Base-by-base conservation (phyloP, 177 flowering plant genomes). In the Vitis hybrid region DNA sequence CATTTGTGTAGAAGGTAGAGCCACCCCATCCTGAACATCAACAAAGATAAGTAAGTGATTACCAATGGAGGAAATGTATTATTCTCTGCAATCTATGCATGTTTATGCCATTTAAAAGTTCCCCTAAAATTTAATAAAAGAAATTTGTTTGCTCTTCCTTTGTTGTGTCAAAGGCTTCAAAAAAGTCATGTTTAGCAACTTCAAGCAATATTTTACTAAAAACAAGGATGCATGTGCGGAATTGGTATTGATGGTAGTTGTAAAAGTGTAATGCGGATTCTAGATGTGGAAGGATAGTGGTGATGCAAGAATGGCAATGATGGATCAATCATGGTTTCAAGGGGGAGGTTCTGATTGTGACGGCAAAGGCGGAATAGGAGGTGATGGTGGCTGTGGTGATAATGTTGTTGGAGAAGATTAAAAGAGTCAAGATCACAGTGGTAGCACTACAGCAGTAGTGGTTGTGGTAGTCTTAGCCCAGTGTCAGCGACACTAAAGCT, bases 1-100 rank as follows among this genome's bases (percentile, higher is more conserved):
- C 81, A 92, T 85, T 71, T 85, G 85, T 6, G 99, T 90, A 65
- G 80, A 72, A 65, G 99, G 98, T 62, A 96, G 75, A 78, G 92
- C 86, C 59, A 86, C 97, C 77, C 98, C 97, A 85, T 96, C 99
- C 99, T 96, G 85, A 76, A 79, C 54, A 84, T 12, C 49, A 61
- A 68, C 60, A 57, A 9, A 59, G 54, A 51, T 5, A 71, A 14
- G 21, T 12, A 63, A 14, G 59, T 58, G 2, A 59, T 57, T 46
- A 58, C 9, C 49, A 55, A 46, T 54, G 15, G 14, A 58, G 56
- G 32, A 2, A 68, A 24, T 13, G 46, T 8, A 19, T 14, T 48
- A 58, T 58, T 59, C 55, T 68, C 18, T 13, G 19, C 12, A 21
- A 10, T 68, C 9, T 56, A 30, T n/a, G 15, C 21, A 21, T 19